Conservation (phyloP, 2,329 filamentous ascomycete genomes). For the Trichoderma harzianum region DNA sequence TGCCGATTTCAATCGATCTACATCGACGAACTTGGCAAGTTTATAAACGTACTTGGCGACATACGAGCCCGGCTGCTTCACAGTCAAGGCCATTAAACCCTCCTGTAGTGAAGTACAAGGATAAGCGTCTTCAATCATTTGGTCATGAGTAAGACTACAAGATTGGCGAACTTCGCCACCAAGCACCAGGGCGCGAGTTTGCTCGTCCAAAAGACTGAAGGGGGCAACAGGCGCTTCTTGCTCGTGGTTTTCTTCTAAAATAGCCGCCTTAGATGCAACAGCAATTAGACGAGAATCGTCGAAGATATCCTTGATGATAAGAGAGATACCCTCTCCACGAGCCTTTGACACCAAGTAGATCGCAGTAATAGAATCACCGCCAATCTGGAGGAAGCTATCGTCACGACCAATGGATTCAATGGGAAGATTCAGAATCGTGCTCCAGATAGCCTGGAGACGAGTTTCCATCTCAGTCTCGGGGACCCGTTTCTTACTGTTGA, state of each 20-base stretch:
- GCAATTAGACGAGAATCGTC: constrained; percentile 20
- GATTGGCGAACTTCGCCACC: not conserved
- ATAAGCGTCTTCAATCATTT: constrained; percentile 22
- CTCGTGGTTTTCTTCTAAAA: not conserved
- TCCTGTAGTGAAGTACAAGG: constrained; percentile 25
- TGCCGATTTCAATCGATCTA: constrained; percentile 27
- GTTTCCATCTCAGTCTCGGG: constrained; percentile 20
- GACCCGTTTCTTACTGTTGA: not conserved
- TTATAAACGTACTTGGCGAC: constrained; percentile 29
- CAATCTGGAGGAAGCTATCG: constrained; percentile 21
- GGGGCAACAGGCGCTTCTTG: not conserved
- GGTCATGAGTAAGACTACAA: not conserved
- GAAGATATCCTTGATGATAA: constrained; percentile 18
- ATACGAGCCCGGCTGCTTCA: constrained; percentile 33
- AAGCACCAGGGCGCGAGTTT: not conserved
- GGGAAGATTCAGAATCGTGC: constrained; percentile 16
- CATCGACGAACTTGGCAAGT: constrained; percentile 22
- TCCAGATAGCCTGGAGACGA: constrained; percentile 22
- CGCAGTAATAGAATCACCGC: constrained; percentile 21
- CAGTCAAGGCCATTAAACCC: constrained; percentile 29
- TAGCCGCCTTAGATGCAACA: constrained; percentile 5
- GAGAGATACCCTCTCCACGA: constrained; percentile 7
- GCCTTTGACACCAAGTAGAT: constrained; percentile 19
- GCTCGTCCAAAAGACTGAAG: constrained; percentile 1
- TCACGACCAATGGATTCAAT: constrained; percentile 18